Evolutionary conservation across 2,329 filamentous ascomycete genomes (phyloP).

Genomic region (Alternaria sp.): DNA sequence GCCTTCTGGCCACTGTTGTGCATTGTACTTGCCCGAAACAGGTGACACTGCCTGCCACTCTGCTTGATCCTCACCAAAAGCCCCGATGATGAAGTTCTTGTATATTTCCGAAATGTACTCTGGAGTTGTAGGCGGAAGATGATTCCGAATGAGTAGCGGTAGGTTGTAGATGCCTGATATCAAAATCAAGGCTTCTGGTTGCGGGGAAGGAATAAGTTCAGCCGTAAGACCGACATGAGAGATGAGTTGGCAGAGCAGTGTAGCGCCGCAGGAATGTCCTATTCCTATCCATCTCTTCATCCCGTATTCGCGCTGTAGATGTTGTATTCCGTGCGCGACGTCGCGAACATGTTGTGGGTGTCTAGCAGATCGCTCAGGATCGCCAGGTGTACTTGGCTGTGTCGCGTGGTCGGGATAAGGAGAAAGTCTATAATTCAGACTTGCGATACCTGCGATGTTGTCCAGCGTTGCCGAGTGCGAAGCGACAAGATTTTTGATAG

Average conservation of each 20-base stretch:
- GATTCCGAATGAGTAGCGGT: constrained; percentile 59
- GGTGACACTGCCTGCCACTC: constrained; percentile 60
- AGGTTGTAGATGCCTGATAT: constrained; percentile 75
- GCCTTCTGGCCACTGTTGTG: constrained; percentile 52
- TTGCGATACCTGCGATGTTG: constrained; percentile 68
- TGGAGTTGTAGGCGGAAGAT: constrained; percentile 45
- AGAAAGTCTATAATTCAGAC: constrained; percentile 71
- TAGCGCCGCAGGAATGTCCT: constrained; percentile 72
- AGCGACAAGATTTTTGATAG: constrained; percentile 48
- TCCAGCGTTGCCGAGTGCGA: constrained; percentile 13
- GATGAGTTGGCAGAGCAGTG: constrained; percentile 67
- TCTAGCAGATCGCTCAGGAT: constrained; percentile 57
- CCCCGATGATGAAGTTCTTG: constrained; percentile 64
- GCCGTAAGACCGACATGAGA: constrained; percentile 21
- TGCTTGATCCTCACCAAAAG: constrained; percentile 63
- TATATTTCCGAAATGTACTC: constrained; percentile 60
- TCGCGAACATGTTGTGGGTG: constrained; percentile 72
- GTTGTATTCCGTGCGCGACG: constrained; percentile 61
- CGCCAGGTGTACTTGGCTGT: constrained; percentile 58
- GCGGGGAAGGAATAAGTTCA: neutral
- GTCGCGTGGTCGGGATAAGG: constrained; percentile 56
- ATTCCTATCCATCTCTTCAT: constrained; percentile 63
- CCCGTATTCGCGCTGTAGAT: constrained; percentile 59
- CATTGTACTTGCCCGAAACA: constrained; percentile 54
- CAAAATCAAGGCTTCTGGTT: constrained; percentile 62